Percentiles rank a stretch among this genome's conserved stretches.
Conservation (phyloP, 768 basidiomycete species). For the Phallus indusiatus region DNA sequence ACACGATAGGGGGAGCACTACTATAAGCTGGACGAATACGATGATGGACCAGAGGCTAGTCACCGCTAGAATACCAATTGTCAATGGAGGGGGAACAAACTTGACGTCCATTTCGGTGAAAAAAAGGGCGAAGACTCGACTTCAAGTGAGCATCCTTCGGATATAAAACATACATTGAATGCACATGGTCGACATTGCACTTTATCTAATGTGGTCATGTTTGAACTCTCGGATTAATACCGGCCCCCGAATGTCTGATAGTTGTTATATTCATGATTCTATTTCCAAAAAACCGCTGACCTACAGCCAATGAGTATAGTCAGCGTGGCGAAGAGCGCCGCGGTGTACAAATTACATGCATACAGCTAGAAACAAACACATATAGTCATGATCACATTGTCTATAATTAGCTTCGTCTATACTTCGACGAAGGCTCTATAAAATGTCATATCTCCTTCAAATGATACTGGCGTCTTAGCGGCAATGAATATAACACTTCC, state of each 20-base stretch:
- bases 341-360: too few relatives aligned
- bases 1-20: neutral
- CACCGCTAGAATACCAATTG: neutral
- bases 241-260: neutral
- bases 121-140: neutral
- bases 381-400: neutral
- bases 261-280: neutral
- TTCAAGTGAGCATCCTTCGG: neutral
- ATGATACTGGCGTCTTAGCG: slow-evolving; percentile 49
- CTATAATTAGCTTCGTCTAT: neutral
- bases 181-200: neutral
- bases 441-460: slow-evolving; percentile 39
- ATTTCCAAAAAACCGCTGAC: neutral
- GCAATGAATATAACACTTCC: slow-evolving; percentile 83
- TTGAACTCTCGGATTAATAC: neutral
- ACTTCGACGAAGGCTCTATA: slow-evolving; percentile 65
- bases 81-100: neutral
- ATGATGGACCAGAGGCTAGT: neutral
- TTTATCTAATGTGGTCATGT: neutral
- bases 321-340: neutral
- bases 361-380: too few relatives aligned
- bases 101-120: neutral
- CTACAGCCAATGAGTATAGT: neutral
- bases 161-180: neutral
- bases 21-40: neutral